Evolutionary conservation across 2,329 filamentous ascomycete genomes (phyloP).

Genomic region (Verticillium longisporum): DNA sequence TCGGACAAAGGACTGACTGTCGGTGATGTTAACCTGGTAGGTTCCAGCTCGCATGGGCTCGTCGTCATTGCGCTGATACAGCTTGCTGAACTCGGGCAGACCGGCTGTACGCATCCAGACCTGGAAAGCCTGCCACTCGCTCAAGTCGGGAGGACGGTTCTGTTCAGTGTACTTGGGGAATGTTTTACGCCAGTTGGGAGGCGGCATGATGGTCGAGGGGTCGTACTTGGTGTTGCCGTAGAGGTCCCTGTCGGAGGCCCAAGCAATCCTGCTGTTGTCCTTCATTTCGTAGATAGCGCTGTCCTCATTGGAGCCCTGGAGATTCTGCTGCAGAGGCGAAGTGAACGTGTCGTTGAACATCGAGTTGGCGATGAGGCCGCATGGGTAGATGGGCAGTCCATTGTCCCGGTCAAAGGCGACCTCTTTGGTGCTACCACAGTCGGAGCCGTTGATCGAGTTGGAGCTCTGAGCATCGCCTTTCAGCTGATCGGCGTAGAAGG

Average conservation of each 20-base stretch:
- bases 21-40: slow-evolving; percentile 70
- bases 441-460: slow-evolving; percentile 55
- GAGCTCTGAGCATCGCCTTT: slow-evolving; percentile 59
- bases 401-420: slow-evolving; percentile 46
- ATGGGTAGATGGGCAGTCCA: slow-evolving; percentile 81
- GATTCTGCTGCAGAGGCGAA: slow-evolving; percentile 55
- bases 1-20: slow-evolving; percentile 55
- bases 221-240: slow-evolving; percentile 68
- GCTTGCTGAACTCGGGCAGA: slow-evolving; percentile 88
- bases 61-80: slow-evolving; percentile 76
- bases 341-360: slow-evolving; percentile 90
- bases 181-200: slow-evolving; percentile 73
- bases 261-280: slow-evolving; percentile 70
- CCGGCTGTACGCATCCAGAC: slow-evolving; percentile 99
- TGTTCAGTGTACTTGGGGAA: slow-evolving; percentile 59
- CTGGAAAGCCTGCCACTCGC: slow-evolving; percentile 78
- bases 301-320: slow-evolving; percentile 26
- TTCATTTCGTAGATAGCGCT: slow-evolving; percentile 65
- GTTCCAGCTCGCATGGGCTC: slow-evolving; percentile 60
- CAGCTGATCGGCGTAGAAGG: slow-evolving; percentile 76
- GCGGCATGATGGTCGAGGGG: slow-evolving; percentile 62
- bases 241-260: slow-evolving; percentile 73
- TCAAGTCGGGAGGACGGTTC: slow-evolving; percentile 63
- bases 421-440: slow-evolving; percentile 58
- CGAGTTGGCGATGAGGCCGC: slow-evolving; percentile 93